Percentiles rank a stretch among this genome's conserved stretches.
These are phyloP conservation scores for Byssoonygena ceratinophila DNA, from an alignment of 2,329 filamentous ascomycete species.

Conservation along the genomic window DNA sequence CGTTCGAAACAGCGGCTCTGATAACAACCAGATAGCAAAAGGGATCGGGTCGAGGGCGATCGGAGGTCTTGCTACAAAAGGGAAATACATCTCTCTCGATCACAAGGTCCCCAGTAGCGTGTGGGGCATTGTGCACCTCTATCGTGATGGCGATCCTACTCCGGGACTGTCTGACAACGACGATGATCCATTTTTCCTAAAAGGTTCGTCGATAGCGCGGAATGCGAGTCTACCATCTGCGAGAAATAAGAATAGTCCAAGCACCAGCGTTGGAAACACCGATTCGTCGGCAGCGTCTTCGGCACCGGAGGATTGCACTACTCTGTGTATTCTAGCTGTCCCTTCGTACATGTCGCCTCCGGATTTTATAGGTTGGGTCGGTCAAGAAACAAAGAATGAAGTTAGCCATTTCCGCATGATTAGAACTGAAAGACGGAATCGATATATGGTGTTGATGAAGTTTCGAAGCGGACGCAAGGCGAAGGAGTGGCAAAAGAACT, in stretches of 20 bases:
- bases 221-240: constrained; percentile 17
- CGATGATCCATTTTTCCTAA: constrained; percentile 36
- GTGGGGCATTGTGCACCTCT: constrained; percentile 90
- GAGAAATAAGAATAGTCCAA: constrained; percentile 15
- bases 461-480: constrained; percentile 68
- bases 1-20: constrained; percentile 19
- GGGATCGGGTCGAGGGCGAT: constrained; percentile 42
- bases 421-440: constrained; percentile 74
- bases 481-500: constrained; percentile 68
- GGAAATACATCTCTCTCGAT: constrained; percentile 61
- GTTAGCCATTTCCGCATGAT: constrained; percentile 94
- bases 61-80: constrained; percentile 69
- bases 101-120: constrained; percentile 65
- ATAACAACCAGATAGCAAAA: constrained; percentile 37
- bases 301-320: constrained; percentile 60
- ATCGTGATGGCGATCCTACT: constrained; percentile 71
- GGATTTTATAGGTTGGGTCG: constrained; percentile 84
- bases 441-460: constrained; percentile 93
- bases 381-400: constrained; percentile 71
- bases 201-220: constrained; percentile 30
- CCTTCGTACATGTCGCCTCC: constrained; percentile 86
- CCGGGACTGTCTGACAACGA: constrained; percentile 43
- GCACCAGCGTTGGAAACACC: constrained; percentile 10
- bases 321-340: constrained; percentile 84
- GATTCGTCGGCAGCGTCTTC: too few species aligned